phyloP scores from a whole-genome alignment of 371 early-diverging fungal genomes.

The Zopfochytrium polystomum region DNA sequence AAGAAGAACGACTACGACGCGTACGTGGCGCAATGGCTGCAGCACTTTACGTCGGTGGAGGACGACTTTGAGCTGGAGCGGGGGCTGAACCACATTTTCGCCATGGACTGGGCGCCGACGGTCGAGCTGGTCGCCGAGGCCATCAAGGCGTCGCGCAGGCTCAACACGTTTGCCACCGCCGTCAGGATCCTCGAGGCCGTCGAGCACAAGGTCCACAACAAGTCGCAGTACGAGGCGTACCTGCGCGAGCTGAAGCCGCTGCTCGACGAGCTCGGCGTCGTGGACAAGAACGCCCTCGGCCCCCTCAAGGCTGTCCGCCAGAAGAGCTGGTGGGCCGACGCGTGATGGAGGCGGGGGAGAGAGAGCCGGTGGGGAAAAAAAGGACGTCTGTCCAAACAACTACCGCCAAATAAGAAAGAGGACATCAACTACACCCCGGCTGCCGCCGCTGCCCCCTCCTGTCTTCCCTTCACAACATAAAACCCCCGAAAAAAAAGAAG shows the following conservation, averaged over 20 bases:
- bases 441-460: no score
- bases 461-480: no score
- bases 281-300: slow-evolving; percentile 83
- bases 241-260: slow-evolving; percentile 81
- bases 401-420: no score
- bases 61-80: slow-evolving; percentile 96
- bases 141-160: slow-evolving; percentile 83
- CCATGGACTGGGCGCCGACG: slow-evolving; percentile 88
- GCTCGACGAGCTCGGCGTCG: slow-evolving; percentile 80
- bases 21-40: slow-evolving; percentile 47
- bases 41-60: slow-evolving; percentile 79
- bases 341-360: no score
- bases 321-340: slow-evolving; percentile 39
- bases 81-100: slow-evolving; percentile 94
- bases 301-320: slow-evolving; percentile 39
- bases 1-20: slow-evolving; percentile 43
- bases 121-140: slow-evolving; percentile 84
- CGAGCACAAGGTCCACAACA: slow-evolving; percentile 81
- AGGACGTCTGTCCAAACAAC: no score
- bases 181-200: slow-evolving; percentile 92
- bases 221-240: slow-evolving; percentile 83
- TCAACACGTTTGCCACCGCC: slow-evolving; percentile 89
- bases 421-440: no score
- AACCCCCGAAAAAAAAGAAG: no score
- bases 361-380: no score